Base-by-base conservation (phyloP, 768 basidiomycete genomes). In the Trichaptum fuscoviolaceum region DNA sequence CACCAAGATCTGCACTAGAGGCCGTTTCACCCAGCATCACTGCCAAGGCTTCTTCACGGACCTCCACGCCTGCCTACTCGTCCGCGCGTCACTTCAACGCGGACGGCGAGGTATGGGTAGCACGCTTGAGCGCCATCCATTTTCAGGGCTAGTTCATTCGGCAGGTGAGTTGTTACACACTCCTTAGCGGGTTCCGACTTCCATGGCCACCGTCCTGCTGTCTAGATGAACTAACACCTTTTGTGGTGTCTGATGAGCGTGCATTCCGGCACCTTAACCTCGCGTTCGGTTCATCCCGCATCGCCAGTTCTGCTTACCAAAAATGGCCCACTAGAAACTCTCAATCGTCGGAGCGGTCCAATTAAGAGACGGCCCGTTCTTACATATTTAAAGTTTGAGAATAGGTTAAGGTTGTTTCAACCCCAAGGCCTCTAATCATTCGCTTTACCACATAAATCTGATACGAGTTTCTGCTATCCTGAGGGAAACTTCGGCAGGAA, bases 391-490 rank as follows among this genome's bases (percentile, higher is more conserved):
- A 83, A 85, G 84, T 85, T 84, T 85, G 83, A 85, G 84, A 85
- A 85, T 90, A 89, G 88, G 88, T 90, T 87, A 87, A 91, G 88
- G 87, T 86, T 85, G 87, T 89, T 89, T 86, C 87, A 84, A 86
- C 89, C 89, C 83, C 88, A 88, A 90, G 87, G 87, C 88, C 88
- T 88, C 89, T 90, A 91, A 90, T 90, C 90, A 91, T 91, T 91
- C 87, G 88, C 87, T 88, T 87, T 88, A 87, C 80, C 81, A 80
- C 82, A 83, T 80, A 82, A 80, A 77, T 79, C 80, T 78, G 81
- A 82, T 79, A 78, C 75, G 82, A 84, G 83, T 81, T 80, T 83
- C 83, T 83, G 84, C 84, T 85, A 84, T 85, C 84, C 84, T 85
- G 83, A 84, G 89, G 87, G 89, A 91, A 90, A 89, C 88, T 91